Base-by-base conservation (phyloP, 345 rosid species). In the Gynandropsis gynandra region DNA sequence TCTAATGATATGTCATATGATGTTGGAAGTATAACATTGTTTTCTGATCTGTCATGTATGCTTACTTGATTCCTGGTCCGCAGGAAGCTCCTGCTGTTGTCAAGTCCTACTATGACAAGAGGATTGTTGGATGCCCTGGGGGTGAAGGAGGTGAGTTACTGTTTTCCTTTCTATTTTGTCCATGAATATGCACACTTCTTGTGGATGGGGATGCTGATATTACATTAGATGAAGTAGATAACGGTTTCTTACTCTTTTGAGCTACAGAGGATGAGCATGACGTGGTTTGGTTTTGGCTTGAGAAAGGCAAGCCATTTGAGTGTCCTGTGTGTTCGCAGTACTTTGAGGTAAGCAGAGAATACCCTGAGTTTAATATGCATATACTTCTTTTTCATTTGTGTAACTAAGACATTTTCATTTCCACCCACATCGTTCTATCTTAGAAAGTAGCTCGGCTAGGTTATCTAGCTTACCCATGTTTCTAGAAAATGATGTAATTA, bases 271-370 rank as follows among this genome's bases (percentile, higher is more conserved):
- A 81, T 34, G 96, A 87, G 57, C 96, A 87, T 58, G 89, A 87
- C 45, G 83, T 87, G 46, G 83, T 83, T 37, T 87, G 94, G 94
- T 87, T 87, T 70, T 81, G 94, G 96, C 75, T 83, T 74, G 74
- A 78, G 81, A 81, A 87, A 65, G 89, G 75, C 76, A 73, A 78
- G 72, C 70, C 79, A 12, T 67, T 71, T 50, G 87, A 84, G 50
- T 87, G 96, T 52, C 83, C 86, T 13, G 90, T 81, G 54, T 84
- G 94, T 52, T 13, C 82, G 2, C 94, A 87, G 55, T 68, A 80
- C 68, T 84, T 87, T 62, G 75, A 73, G 78, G 90, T 87, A 54
- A 74, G 1, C 27, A 4, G 9, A 24, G 1, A 4, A 12, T 14
- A 36, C 9, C 5, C 9, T 9, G 3, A 2, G 10, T 36, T 11